Percentiles rank a stretch among this genome's conserved stretches.
Evolutionary conservation across 306 rosid genomes (phyloP).

Genomic region (Arachis stenosperma): DNA sequence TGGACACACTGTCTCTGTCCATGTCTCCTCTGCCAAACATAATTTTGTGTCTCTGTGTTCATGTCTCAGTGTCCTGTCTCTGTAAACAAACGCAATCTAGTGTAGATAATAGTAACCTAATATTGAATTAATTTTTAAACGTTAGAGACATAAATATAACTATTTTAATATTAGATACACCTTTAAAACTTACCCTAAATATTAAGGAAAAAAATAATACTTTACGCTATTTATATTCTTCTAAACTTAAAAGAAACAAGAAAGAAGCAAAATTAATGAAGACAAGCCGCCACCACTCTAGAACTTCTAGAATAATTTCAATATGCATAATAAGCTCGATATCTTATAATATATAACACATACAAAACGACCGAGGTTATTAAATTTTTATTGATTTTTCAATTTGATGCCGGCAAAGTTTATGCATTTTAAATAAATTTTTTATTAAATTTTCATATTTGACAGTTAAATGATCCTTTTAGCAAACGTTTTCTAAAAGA

Average conservation of each 20-base stretch:
- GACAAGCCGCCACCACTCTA: neutral
- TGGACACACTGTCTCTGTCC: too few relatives aligned
- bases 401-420: neutral
- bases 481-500: neutral
- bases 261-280: neutral
- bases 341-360: neutral
- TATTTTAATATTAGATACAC: too few relatives aligned
- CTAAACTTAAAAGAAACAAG: neutral
- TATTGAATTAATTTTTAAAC: too few relatives aligned
- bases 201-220: too few relatives aligned
- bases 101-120: too few relatives aligned
- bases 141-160: too few relatives aligned
- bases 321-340: neutral
- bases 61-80: too few relatives aligned
- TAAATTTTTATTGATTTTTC: neutral
- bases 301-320: neutral
- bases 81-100: too few relatives aligned
- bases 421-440: neutral
- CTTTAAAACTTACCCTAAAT: too few relatives aligned
- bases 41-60: too few relatives aligned
- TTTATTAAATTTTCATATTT: neutral
- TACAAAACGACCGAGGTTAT: neutral
- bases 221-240: neutral
- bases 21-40: too few relatives aligned
- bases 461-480: neutral